Evolutionary conservation across 108 stramenopile genomes (phyloP).

Genomic region (Cylindrotheca closterium): DNA sequence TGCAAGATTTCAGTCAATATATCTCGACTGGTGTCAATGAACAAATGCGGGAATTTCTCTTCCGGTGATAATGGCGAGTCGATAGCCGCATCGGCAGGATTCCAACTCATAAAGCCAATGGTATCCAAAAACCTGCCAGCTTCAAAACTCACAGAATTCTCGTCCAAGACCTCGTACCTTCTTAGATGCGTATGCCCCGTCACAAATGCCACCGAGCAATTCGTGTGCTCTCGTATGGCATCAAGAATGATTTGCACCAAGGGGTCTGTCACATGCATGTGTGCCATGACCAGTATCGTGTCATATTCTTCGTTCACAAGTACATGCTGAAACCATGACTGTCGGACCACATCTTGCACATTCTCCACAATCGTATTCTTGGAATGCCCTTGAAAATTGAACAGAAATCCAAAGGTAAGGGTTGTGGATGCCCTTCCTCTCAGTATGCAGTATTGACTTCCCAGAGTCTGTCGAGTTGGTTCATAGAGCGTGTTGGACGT

Average conservation of each 20-base stretch:
- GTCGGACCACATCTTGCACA: constrained; percentile 48
- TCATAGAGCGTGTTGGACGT: constrained; percentile 51
- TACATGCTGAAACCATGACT: constrained; percentile 59
- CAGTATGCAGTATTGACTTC: constrained; percentile 52
- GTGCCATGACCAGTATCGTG: constrained; percentile 69
- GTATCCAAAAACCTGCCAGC: constrained; percentile 81
- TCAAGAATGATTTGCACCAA: constrained; percentile 45
- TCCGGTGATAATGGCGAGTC: neutral
- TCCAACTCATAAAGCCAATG: constrained; percentile 60
- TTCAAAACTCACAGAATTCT: constrained; percentile 49
- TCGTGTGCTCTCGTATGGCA: constrained; percentile 36
- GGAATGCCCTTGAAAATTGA: constrained; percentile 44
- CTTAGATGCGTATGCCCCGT: constrained; percentile 75
- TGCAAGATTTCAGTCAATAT: constrained; percentile 27
- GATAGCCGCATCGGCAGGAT: neutral
- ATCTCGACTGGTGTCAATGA: constrained; percentile 51
- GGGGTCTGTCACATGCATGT: constrained; percentile 73
- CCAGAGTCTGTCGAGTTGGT: constrained; percentile 28
- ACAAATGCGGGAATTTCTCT: constrained; percentile 44
- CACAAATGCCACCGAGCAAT: constrained; percentile 61
- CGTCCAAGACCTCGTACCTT: constrained; percentile 42
- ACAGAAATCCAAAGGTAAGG: constrained; percentile 74
- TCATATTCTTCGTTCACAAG: constrained; percentile 39
- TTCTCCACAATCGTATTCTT: constrained; percentile 35
- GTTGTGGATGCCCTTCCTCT: constrained; percentile 43